Conservation (phyloP, 768 basidiomycete genomes). For the Kwoniella sp. region DNA sequence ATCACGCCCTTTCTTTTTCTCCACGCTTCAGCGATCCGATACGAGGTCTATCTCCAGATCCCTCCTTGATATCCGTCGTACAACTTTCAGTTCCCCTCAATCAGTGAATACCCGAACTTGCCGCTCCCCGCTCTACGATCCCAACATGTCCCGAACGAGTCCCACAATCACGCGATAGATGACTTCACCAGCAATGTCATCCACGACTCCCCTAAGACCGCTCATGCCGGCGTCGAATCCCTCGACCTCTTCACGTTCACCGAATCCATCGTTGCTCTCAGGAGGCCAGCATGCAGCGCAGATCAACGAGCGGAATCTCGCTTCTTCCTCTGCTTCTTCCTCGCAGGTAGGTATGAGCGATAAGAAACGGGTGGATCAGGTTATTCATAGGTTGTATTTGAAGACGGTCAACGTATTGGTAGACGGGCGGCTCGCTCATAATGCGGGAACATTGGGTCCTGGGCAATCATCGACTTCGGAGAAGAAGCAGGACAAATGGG, state of each 20-base stretch:
- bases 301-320: conserved; percentile 17
- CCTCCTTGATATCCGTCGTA: too few relatives aligned
- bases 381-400: conserved; percentile 51
- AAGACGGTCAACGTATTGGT: conserved; percentile 52
- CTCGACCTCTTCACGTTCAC: background rate
- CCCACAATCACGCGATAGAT: background rate
- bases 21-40: too few relatives aligned
- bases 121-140: background rate
- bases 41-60: too few relatives aligned
- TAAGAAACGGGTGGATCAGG: conserved; percentile 40
- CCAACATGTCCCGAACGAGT: background rate
- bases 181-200: background rate
- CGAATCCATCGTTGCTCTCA: background rate
- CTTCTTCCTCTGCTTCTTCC: conserved; percentile 32
- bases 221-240: background rate
- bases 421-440: conserved; percentile 50
- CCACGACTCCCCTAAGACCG: background rate
- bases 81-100: too few relatives aligned
- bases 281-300: background rate
- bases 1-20: too few relatives aligned
- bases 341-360: conserved; percentile 19
- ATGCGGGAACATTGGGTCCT: conserved; percentile 17
- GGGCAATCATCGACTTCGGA: conserved; percentile 15
- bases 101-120: too few relatives aligned
- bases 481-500: conserved; percentile 53